Evolutionary conservation across 129 eudicot genomes (phyloP), one percentile per base, ranked within the genome.

Genomic region (Solidago caesia): DNA sequence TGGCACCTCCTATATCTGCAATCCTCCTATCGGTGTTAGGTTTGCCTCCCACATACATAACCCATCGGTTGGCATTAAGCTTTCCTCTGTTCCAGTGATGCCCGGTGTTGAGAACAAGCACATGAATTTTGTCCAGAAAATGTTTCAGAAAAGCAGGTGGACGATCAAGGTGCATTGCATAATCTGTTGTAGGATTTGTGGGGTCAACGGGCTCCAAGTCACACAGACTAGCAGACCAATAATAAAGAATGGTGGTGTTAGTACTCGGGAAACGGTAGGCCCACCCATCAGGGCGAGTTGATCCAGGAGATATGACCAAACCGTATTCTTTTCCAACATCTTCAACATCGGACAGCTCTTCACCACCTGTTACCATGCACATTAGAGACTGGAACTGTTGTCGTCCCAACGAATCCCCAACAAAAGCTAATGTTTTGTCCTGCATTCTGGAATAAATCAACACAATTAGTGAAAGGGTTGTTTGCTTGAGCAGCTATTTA

Each of bases 1-100:
- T 92, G 21, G 96, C 97, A 2, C 86, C 76, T 0, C 66, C 83
- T 8, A 91, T 83, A 26, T 70, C 82, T 43, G 83, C 86, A 43
- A 84, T 75, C 75, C 56, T 92, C 63, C 84, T 74, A 46, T 89
- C 59, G 7, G 89, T 85, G 84, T 83, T 92, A 0, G 91, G 96
- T 45, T 62, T 76, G 8, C 96, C 97, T 1, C 82, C 88, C 4
- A 89, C 88, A 70, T 92, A 64, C 88, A 92, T 92, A 49, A 89
- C 39, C 39, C 39, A 33, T 33, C 39, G 2, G 39, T 33, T 33
- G 39, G 39, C 39, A 33, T 33, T 33, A 21, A 92, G 83, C 77
- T 92, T 92, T 55, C 97, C 97, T 76, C 93, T 77, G 70, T 92
- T 92, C 97, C 97, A 92, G 78, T 92, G 96, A 73, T 92, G 97